These are phyloP conservation scores for Podospora pseudocomata DNA, from an alignment of 495 filamentous ascomycete species.

Conservation along the genomic window DNA sequence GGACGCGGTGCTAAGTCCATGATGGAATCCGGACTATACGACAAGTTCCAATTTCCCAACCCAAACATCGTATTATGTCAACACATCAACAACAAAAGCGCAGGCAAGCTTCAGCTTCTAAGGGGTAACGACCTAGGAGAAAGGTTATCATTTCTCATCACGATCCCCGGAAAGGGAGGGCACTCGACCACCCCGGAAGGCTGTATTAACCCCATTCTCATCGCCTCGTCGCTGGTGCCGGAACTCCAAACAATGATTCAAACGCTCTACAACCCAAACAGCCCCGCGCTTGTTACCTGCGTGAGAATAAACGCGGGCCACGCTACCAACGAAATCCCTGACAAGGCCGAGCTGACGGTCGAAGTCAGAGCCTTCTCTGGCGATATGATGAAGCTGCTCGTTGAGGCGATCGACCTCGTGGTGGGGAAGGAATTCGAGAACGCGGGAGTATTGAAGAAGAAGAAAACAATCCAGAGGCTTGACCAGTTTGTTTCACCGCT, in stretches of 20 bases:
- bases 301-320: no score
- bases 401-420: no score
- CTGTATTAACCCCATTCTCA: slow-evolving; percentile 56
- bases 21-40: neutral
- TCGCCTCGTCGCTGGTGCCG: slow-evolving; percentile 50
- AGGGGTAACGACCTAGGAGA: slow-evolving; percentile 11
- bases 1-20: neutral
- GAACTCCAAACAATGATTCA: slow-evolving; percentile 53
- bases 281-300: no score
- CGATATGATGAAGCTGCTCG: no score
- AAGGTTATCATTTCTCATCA: slow-evolving; percentile 41
- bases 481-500: no score
- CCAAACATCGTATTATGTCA: slow-evolving; percentile 58
- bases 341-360: no score
- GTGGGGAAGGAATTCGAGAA: no score
- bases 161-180: slow-evolving; percentile 49
- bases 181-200: slow-evolving; percentile 51
- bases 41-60: slow-evolving; percentile 3
- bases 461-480: no score
- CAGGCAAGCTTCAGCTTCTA: slow-evolving; percentile 41
- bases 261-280: no score
- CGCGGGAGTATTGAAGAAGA: no score
- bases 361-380: no score
- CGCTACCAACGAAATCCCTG: no score
- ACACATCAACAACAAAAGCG: slow-evolving; percentile 48